Base-by-base conservation (phyloP, 768 basidiomycete genomes). In the Lactifluus hygrophoroides region DNA sequence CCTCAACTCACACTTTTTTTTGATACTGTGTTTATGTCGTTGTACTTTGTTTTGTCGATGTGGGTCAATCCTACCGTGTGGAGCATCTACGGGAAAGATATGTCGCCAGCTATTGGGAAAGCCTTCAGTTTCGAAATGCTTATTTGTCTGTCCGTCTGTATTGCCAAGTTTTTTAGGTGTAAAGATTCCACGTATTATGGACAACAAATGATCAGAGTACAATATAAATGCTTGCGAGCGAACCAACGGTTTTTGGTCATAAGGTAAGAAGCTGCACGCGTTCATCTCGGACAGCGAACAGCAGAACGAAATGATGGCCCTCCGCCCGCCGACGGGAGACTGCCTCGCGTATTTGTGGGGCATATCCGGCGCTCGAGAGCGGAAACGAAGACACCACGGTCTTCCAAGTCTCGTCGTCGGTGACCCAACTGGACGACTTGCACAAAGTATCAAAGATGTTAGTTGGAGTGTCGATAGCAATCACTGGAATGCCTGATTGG, bases 361-460 rank as follows among this genome's bases (percentile, higher is more conserved):
- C 86, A 66, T 90, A 90, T 3, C 78, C 76, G 7, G 78, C 73
- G 51, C 81, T 78, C 45, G 80, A 75, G 27, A 77, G 71, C 0
- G 84, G 81, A 69, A 89, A 85, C 9, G 70, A 68, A 0, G 76
- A 72, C 7, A 76, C 67, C 38, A 90, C 75, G 2, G 73, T 58
- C 69, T 83, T 85, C 87, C 90, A 89, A 0, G 76, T 74, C 38
- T 90, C 87, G 44, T 92, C 90, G 59, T 89, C 87, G 5, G 77
- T 77, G 25, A 90, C 70, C 90, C 90, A 91, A 16, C 72, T 68
- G 3, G 81, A 66, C 35, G 69, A 80, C 66, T 74, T 77, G 28
- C 76, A 75, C 75, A 92, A 79, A 2, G 74, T 65, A 47, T 89
- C 86, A 61, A 90, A 90, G 1, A 82, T 76, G 7, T 72, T 58